Evolutionary conservation across 345 rosid genomes (phyloP).

Genomic region (Erucastrum elatum): DNA sequence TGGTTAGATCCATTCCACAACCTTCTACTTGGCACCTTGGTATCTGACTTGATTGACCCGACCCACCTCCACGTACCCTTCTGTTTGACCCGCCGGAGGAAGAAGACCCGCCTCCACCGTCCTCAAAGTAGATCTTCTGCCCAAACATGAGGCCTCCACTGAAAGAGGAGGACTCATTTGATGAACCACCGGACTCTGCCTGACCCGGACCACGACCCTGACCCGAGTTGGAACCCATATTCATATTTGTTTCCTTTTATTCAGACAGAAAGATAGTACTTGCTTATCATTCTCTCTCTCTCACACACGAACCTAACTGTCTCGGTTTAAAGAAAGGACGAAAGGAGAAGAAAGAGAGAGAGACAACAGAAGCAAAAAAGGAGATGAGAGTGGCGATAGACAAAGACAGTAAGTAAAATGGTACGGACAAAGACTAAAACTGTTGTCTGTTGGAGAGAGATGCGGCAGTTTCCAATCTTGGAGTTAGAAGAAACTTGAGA

Average conservation of each 20-base stretch:
- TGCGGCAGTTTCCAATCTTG: conserved; percentile 28
- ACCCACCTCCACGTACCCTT: conserved; percentile 47
- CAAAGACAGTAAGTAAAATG: conserved; percentile 48
- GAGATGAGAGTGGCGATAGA: conserved; percentile 40
- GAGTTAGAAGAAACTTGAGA: conserved; percentile 18
- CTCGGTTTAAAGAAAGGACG: conserved; percentile 26
- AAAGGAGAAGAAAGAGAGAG: conserved; percentile 19
- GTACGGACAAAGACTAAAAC: conserved; percentile 26
- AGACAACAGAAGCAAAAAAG: conserved; percentile 18
- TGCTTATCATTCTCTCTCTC: not conserved
- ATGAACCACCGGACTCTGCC: conserved; percentile 50
- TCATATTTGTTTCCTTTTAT: conserved; percentile 43
- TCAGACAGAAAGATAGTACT: conserved; percentile 28
- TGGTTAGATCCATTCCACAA: conserved; percentile 89
- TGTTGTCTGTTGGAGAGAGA: conserved; percentile 25
- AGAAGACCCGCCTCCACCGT: conserved; percentile 44
- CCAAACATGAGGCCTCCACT: conserved; percentile 80
- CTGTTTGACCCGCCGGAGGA: conserved; percentile 38
- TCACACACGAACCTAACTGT: conserved; percentile 12
- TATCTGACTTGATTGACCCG: conserved; percentile 53
- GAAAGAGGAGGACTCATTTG: conserved; percentile 55
- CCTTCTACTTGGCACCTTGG: conserved; percentile 98
- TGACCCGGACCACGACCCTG: conserved; percentile 51
- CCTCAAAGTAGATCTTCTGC: conserved; percentile 78
- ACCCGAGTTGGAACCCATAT: conserved; percentile 66